A percentile compares a stretch with the other conserved stretches of the same genome.
phyloP scores from a whole-genome alignment of 2,329 filamentous ascomycete genomes.

The Ophiocordyceps camponoti-leonardi region DNA sequence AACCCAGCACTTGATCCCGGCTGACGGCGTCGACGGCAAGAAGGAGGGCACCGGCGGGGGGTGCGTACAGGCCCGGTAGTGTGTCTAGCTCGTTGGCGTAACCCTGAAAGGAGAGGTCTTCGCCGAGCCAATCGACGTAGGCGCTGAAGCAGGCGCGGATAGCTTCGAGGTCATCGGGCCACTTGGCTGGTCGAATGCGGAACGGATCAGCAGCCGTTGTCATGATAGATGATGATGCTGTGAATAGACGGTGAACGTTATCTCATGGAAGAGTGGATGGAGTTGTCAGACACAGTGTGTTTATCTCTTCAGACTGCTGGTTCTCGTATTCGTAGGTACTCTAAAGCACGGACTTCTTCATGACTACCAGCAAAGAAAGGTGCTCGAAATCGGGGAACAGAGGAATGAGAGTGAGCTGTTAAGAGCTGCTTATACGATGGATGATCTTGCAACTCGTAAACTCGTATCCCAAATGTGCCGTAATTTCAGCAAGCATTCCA shows the following conservation, averaged over 20 bases:
- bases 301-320: too few species aligned
- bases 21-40: constrained; percentile 7
- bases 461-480: too few species aligned
- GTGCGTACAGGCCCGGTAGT: constrained; percentile 10
- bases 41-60: constrained; percentile 7
- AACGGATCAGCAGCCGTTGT: neutral
- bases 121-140: constrained; percentile 10
- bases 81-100: constrained; percentile 7
- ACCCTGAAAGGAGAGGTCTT: constrained; percentile 11
- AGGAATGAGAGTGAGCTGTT: too few species aligned
- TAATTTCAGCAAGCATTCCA: too few species aligned
- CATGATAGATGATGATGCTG: neutral
- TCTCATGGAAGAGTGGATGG: neutral
- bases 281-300: too few species aligned
- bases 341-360: too few species aligned
- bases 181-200: constrained; percentile 7
- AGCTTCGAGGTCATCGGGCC: constrained; percentile 5
- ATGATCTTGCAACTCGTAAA: too few species aligned
- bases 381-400: too few species aligned
- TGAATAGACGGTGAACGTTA: neutral
- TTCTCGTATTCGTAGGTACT: neutral
- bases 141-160: constrained; percentile 8
- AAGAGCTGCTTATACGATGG: too few species aligned
- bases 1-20: constrained; percentile 6
- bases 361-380: too few species aligned